These are phyloP conservation scores for Colletotrichum lupini DNA, from an alignment of 2,329 filamentous ascomycete genomes.

Conservation along the genomic window DNA sequence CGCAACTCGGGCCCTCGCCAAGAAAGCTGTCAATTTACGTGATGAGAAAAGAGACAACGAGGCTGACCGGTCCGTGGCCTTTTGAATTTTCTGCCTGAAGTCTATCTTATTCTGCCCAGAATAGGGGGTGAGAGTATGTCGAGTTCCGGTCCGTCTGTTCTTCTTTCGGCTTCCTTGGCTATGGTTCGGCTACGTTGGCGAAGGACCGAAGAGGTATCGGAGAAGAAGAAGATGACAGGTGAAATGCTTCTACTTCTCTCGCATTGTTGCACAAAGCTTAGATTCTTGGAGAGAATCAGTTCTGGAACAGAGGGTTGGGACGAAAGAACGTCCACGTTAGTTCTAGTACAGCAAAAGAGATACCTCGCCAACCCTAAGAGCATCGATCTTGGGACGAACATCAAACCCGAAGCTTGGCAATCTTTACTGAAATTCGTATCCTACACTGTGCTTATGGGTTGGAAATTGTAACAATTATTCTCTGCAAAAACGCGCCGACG, in stretches of 20 bases:
- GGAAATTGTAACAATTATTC: not conserved
- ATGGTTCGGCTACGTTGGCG: not conserved
- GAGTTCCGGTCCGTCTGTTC: not conserved
- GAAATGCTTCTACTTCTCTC: not conserved
- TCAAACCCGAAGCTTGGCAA: constrained; percentile 18
- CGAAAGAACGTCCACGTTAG: too few species aligned
- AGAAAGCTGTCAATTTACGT: too few species aligned
- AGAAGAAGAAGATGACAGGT: not conserved
- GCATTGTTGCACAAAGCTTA: not conserved
- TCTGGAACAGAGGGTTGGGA: too few species aligned
- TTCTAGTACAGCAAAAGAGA: not conserved
- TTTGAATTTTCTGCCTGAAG: not conserved
- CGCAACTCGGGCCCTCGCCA: not conserved
- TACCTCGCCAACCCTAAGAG: too few species aligned
- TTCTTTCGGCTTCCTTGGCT: not conserved
- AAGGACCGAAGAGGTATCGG: not conserved
- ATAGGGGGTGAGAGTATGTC: not conserved
- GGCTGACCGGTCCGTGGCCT: not conserved
- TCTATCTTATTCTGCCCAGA: too few species aligned
- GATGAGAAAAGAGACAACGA: not conserved
- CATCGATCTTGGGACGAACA: constrained; percentile 24
- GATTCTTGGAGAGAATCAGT: too few species aligned
- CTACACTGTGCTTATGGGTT: not conserved
- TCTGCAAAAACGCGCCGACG: too few species aligned
- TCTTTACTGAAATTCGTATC: not conserved